Base-by-base conservation (phyloP, 345 rosid species). In the Angophora floribunda region DNA sequence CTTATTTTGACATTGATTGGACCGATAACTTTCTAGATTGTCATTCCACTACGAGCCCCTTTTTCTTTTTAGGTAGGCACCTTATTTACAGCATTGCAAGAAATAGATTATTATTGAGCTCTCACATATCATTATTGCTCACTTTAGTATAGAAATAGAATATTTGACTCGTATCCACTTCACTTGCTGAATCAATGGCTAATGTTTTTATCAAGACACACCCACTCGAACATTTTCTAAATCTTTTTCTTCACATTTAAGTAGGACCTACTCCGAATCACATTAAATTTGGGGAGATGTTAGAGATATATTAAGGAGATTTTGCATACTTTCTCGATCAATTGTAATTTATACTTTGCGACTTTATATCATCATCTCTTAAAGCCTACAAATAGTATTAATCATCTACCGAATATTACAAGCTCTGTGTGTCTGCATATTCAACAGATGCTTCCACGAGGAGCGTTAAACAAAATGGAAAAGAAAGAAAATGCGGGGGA, bases 141-240 rank as follows among this genome's bases (percentile, higher is more conserved):
- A 1, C 9, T 55, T 24, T 57, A 9, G 63, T 24, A 0, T 6
- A 10, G 4, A 57, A 57, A 28, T 0, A 5, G 0, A 24, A 24
- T 2, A 59, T 26, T 55, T 2, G 0, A 55, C 28, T 22, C 3
- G 0, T 22, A 55, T 55, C 28, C 28, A 22, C 61, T 55, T 55
- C 0, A 55, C 61, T 21, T 9, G 61, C 0, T 22, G 0, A 55
- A 7, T 2, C 0, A 2, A 9, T 12, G 21, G 0, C 22, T 8
- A 12, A 55, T 55, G 22, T 55, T 22, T 55, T 55, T 55, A 22
- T 22, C 0, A 0, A 55, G 61, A 26, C 61, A 55, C 8, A 21
- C 9, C 61, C 28, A 55, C 51, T 55, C 0, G 5, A 7, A 21
- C 12, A 55, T 55, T 55, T 55, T 55, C 28, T 22, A 55, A 21